Evolutionary conservation across 176 grass and related monocot species (phyloP).

Genomic region (Carex cristatella): DNA sequence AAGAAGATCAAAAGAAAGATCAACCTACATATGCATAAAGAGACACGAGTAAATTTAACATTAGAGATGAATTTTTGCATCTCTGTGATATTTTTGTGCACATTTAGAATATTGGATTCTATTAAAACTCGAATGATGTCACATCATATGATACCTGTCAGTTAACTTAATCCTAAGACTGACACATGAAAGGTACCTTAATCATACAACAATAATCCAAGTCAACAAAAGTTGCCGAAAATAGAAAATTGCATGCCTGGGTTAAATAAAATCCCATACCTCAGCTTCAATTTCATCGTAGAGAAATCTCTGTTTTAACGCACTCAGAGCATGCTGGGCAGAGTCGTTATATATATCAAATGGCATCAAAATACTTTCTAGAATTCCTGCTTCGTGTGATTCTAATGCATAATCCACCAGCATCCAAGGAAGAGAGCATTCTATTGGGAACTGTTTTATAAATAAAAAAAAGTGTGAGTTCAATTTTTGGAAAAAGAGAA

Average conservation of each 20-base stretch:
- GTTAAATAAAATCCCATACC: constrained; percentile 34
- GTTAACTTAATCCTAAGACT: constrained; percentile 8
- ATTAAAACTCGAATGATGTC: neutral
- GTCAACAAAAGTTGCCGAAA: neutral
- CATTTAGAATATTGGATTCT: neutral
- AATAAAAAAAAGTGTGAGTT: neutral
- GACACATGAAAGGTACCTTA: neutral
- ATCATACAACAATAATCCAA: neutral
- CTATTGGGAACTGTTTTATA: constrained; percentile 76
- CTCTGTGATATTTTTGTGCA: neutral
- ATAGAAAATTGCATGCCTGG: constrained; percentile 1
- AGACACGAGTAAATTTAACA: neutral
- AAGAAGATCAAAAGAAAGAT: constrained; percentile 95
- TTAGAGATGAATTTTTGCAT: neutral
- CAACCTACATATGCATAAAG: constrained; percentile 53
- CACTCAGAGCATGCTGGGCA: constrained; percentile 87
- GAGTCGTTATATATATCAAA: constrained; percentile 99
- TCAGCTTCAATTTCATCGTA: constrained; percentile 99
- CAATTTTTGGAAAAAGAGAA: neutral
- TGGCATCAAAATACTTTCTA: constrained; percentile 96
- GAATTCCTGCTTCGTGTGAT: constrained; percentile 86
- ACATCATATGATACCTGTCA: neutral
- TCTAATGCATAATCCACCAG: constrained; percentile 83
- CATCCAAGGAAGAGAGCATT: constrained; percentile 99
- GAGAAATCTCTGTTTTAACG: constrained; percentile 94